Conservation (phyloP, 2,329 filamentous ascomycete species). For the Epichloe sp. region DNA sequence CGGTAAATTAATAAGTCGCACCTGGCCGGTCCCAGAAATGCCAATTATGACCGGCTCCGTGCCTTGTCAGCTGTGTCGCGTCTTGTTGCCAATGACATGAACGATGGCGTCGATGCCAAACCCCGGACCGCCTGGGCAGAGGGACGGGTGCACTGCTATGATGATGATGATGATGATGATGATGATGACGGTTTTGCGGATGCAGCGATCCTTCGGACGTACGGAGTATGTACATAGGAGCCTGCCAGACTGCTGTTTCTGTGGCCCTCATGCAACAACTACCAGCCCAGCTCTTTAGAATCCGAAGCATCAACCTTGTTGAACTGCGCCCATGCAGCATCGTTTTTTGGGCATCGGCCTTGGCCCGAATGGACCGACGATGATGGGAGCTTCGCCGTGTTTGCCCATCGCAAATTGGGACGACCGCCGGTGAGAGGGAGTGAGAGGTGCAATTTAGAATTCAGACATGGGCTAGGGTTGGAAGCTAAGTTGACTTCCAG, state of each 20-base stretch:
- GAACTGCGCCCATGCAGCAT: background rate
- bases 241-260: too few species aligned
- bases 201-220: background rate
- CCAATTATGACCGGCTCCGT: background rate
- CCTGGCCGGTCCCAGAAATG: background rate
- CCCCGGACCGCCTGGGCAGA: background rate
- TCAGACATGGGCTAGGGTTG: slow-evolving; percentile 1
- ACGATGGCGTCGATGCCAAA: background rate
- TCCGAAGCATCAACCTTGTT: background rate
- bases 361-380: background rate
- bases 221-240: background rate
- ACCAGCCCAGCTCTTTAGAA: background rate
- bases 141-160: background rate
- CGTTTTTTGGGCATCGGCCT: background rate
- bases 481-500: background rate
- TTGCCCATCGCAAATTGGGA: background rate
- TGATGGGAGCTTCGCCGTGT: background rate
- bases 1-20: background rate
- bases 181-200: background rate
- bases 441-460: background rate
- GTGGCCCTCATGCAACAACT: background rate
- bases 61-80: background rate
- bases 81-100: background rate
- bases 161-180: background rate
- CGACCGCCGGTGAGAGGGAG: background rate